Evolutionary conservation across 805 yeast genomes (phyloP).

Genomic region (Yarrowia sp.): DNA sequence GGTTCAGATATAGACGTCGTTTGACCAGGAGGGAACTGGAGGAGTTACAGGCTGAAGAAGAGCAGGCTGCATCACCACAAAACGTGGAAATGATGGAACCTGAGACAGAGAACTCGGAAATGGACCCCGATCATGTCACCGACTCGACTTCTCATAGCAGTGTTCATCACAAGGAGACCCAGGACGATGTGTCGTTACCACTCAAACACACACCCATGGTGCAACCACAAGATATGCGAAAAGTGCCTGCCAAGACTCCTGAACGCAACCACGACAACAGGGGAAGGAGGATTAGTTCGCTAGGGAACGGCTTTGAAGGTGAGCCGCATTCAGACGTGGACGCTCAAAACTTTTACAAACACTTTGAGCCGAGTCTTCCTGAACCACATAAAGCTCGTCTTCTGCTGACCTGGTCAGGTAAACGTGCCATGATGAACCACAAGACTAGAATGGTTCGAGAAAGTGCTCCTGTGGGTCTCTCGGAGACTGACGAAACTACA

Average conservation of each 20-base stretch:
- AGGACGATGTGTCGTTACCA: slow-evolving; percentile 10
- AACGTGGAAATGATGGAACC: slow-evolving; percentile 25
- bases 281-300: slow-evolving; percentile 75
- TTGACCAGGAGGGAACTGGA: slow-evolving; percentile 28
- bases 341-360: slow-evolving; percentile 63
- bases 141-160: slow-evolving; percentile 27
- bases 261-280: slow-evolving; percentile 52
- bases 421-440: slow-evolving; percentile 26
- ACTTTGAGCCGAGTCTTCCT: slow-evolving; percentile 65
- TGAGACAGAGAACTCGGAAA: slow-evolving; percentile 23
- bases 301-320: slow-evolving; percentile 69
- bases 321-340: slow-evolving; percentile 71
- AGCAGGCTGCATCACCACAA: background rate
- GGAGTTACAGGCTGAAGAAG: slow-evolving; percentile 20
- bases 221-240: slow-evolving; percentile 10
- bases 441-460: slow-evolving; percentile 59
- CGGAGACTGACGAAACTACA: slow-evolving; percentile 46
- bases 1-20: slow-evolving; percentile 9
- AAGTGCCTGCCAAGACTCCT: slow-evolving; percentile 16
- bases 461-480: slow-evolving; percentile 45
- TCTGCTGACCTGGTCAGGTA: slow-evolving; percentile 63
- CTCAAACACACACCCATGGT: slow-evolving; percentile 6
- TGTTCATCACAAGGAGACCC: background rate
- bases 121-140: slow-evolving; percentile 17
- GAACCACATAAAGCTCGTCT: slow-evolving; percentile 79